Conservation (phyloP, 352 stramenopile genomes). For the Hyaloperonospora brassicae region DNA sequence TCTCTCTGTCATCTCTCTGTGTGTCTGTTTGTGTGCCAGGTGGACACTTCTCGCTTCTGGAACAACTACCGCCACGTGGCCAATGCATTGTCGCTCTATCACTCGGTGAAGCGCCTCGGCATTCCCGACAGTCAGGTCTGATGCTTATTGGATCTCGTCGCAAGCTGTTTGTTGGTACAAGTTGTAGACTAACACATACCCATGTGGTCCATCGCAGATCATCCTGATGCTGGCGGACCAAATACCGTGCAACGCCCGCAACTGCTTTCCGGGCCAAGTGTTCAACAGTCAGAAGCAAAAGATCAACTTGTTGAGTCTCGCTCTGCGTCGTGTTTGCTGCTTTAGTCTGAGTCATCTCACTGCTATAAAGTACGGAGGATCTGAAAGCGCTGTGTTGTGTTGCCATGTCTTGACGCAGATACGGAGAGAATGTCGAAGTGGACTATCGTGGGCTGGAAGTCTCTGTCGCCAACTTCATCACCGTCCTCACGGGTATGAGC, state of each 20-base stretch:
- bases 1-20: background rate
- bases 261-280: slow-evolving; percentile 86
- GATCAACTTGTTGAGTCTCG: slow-evolving; percentile 62
- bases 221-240: slow-evolving; percentile 95
- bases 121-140: slow-evolving; percentile 89
- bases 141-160: background rate
- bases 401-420: slow-evolving; percentile 27
- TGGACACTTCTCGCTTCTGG: slow-evolving; percentile 93
- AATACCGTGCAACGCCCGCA: slow-evolving; percentile 90
- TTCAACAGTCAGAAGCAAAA: slow-evolving; percentile 87
- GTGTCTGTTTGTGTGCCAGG: slow-evolving; percentile 28
- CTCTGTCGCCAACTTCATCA: slow-evolving; percentile 95
- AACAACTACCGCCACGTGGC: slow-evolving; percentile 96
- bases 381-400: background rate
- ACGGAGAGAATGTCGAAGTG: slow-evolving; percentile 88
- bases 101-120: slow-evolving; percentile 88
- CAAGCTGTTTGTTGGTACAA: background rate
- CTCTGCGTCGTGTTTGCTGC: background rate
- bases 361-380: no score
- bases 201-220: slow-evolving; percentile 47
- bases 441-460: slow-evolving; percentile 94
- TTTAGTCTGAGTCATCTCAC: background rate
- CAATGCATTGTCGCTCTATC: slow-evolving; percentile 92
- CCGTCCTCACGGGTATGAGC: slow-evolving; percentile 78
- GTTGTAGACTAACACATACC: background rate